Evolutionary conservation across 306 rosid species (phyloP).

Genomic region (Corylus avellana): DNA sequence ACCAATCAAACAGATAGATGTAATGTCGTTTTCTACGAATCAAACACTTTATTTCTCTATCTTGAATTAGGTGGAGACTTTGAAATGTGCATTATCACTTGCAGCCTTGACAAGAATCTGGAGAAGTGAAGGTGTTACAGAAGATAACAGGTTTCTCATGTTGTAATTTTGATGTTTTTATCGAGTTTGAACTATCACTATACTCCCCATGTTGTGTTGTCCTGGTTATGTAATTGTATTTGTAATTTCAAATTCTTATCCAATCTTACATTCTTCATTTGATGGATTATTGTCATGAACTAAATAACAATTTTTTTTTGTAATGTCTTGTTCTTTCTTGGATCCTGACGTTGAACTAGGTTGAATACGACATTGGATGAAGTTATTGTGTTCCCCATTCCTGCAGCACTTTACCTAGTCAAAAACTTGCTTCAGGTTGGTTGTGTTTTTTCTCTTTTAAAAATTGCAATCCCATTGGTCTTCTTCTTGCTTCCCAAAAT

Average conservation of each 20-base stretch:
- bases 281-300: background rate
- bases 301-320: background rate
- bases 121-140: conserved; percentile 26
- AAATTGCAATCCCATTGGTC: background rate
- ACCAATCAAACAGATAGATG: background rate
- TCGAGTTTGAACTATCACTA: background rate
- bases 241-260: no score
- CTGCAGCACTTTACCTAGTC: conserved; percentile 85
- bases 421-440: conserved; percentile 96
- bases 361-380: conserved; percentile 78
- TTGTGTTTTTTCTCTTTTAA: conserved; percentile 6
- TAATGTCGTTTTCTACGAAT: background rate
- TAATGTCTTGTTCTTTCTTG: background rate
- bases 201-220: background rate
- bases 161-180: background rate
- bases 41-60: conserved; percentile 1
- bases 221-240: no score
- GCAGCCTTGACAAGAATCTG: conserved; percentile 67
- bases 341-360: conserved; percentile 48
- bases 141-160: no score
- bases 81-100: conserved; percentile 89
- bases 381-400: conserved; percentile 91
- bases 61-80: conserved; percentile 70
- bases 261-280: no score
- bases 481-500: conserved; percentile 25